phyloP scores from a whole-genome alignment of 1,139 yeast genomes.

The Hanseniaspora uvarum region DNA sequence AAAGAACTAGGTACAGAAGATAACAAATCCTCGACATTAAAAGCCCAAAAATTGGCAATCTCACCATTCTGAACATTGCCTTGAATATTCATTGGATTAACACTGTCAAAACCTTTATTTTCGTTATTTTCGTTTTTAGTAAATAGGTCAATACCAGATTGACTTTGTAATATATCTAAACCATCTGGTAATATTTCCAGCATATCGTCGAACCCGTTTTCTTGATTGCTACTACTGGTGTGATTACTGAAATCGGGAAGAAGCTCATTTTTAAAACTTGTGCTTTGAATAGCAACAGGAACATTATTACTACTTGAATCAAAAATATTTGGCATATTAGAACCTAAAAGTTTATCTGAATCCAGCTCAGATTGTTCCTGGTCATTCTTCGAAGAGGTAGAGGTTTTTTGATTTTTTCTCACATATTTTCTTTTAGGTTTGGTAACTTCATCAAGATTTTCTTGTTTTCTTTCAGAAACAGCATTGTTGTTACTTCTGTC shows the following conservation, averaged over 20 bases:
- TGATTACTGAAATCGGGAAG: slow-evolving; percentile 8
- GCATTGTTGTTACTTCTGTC: neutral
- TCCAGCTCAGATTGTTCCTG: neutral
- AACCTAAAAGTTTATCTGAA: slow-evolving; percentile 4
- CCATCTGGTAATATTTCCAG: slow-evolving; percentile 31
- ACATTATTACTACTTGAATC: slow-evolving; percentile 4
- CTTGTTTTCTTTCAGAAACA: neutral
- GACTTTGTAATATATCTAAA: slow-evolving; percentile 20
- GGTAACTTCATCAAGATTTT: neutral
- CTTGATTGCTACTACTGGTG: neutral
- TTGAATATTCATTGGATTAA: slow-evolving; percentile 24
- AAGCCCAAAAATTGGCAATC: slow-evolving; percentile 32
- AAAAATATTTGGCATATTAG: slow-evolving; percentile 16
- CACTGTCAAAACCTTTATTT: slow-evolving; percentile 7
- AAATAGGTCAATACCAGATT: slow-evolving; percentile 9
- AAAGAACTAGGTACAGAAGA: slow-evolving; percentile 32
- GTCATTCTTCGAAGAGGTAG: neutral
- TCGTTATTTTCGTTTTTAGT: slow-evolving; percentile 9
- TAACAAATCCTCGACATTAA: slow-evolving; percentile 28
- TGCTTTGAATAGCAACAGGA: slow-evolving; percentile 16
- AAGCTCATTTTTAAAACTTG: slow-evolving; percentile 18
- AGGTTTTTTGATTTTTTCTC: neutral
- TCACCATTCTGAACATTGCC: slow-evolving; percentile 32
- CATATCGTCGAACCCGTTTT: slow-evolving; percentile 28
- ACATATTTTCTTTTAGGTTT: slow-evolving; percentile 1